Conservation (phyloP, 306 rosid species). For the Sphenostylis stenocarpa region DNA sequence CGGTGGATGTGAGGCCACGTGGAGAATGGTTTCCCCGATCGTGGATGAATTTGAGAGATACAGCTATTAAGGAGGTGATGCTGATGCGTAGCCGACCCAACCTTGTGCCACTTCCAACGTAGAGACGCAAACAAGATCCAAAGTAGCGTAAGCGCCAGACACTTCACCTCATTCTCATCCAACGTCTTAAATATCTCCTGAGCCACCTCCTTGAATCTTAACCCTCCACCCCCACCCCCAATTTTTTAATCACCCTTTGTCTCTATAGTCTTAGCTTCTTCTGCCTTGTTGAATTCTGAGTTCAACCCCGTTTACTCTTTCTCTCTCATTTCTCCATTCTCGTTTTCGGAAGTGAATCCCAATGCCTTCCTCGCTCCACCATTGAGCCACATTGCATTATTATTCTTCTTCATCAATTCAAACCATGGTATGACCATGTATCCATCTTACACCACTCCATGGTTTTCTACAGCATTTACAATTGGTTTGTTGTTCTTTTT, state of each 20-base stretch:
- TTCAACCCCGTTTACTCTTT: slow-evolving; percentile 51
- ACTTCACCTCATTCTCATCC: slow-evolving; percentile 56
- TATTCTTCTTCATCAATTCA: slow-evolving; percentile 8
- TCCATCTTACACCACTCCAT: too few relatives aligned
- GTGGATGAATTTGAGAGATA: slow-evolving; percentile 37
- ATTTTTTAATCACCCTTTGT: slow-evolving; percentile 45
- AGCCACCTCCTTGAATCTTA: slow-evolving; percentile 61
- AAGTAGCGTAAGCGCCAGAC: slow-evolving; percentile 89
- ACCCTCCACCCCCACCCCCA: slow-evolving; percentile 40
- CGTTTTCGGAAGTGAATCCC: slow-evolving; percentile 7
- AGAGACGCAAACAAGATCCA: slow-evolving; percentile 80
- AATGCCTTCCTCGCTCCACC: slow-evolving; percentile 29
- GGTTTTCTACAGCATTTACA: background rate
- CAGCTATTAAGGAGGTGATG: slow-evolving; percentile 42
- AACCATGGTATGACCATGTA: slow-evolving; percentile 22
- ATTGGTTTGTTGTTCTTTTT: background rate
- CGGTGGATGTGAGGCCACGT: slow-evolving; percentile 40
- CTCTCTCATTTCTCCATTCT: slow-evolving; percentile 22
- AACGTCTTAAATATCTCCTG: slow-evolving; percentile 30
- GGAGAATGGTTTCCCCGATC: slow-evolving; percentile 3
- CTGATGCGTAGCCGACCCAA: slow-evolving; percentile 73
- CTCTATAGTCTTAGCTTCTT: slow-evolving; percentile 48
- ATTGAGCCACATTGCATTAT: slow-evolving; percentile 33
- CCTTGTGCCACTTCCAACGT: slow-evolving; percentile 60
- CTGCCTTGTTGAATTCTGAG: slow-evolving; percentile 56